Evolutionary conservation across 169 alveolate species (phyloP).

Genomic region (Plasmodium inui): DNA sequence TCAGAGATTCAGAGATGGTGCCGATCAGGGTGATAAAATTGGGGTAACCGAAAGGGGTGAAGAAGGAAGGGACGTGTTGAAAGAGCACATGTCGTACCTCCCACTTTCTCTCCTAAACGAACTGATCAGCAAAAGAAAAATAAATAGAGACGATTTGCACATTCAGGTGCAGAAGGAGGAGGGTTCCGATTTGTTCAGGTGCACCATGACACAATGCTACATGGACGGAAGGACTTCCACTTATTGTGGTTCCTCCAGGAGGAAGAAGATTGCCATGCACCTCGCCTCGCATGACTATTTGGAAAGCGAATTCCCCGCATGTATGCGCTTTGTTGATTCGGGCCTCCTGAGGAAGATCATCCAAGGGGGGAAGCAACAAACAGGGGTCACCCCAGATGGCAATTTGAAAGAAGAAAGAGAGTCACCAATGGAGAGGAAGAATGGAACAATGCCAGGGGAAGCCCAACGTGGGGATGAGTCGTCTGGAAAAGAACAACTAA

Average conservation of each 20-base stretch:
- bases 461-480: background rate
- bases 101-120: constrained; percentile 56
- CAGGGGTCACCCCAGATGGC: background rate
- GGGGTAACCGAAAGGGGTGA: background rate
- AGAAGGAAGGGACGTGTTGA: background rate
- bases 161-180: constrained; percentile 5
- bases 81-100: background rate
- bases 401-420: no score
- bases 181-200: constrained; percentile 1
- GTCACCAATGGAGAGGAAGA: background rate
- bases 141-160: background rate
- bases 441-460: background rate
- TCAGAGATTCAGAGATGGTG: background rate
- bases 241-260: constrained; percentile 28
- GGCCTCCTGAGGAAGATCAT: background rate
- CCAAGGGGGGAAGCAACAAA: background rate
- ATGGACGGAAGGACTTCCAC: background rate
- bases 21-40: background rate
- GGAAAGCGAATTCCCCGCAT: constrained; percentile 25
- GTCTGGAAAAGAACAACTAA: background rate
- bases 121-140: constrained; percentile 21
- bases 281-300: constrained; percentile 23
- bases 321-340: constrained; percentile 21
- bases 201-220: constrained; percentile 26
- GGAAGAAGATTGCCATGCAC: constrained; percentile 60